Conservation (phyloP, 2,329 filamentous ascomycete species). For the Didymella segeticola region DNA sequence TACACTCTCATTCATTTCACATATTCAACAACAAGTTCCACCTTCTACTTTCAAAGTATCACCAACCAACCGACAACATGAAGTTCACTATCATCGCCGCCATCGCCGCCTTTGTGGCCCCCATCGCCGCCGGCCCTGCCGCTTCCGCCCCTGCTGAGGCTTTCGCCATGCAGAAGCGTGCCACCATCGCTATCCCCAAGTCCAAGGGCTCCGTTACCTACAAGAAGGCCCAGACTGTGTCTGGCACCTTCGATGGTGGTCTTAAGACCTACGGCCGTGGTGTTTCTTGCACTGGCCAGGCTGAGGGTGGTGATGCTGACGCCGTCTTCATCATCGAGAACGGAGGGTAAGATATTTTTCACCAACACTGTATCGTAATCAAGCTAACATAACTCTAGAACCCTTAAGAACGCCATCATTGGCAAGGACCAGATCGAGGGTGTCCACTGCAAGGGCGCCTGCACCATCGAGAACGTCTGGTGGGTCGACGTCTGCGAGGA, state of each 20-base stretch:
- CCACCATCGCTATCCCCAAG: conserved; percentile 37
- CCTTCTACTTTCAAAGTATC: conserved; percentile 22
- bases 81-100: conserved; percentile 40
- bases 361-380: too few relatives aligned
- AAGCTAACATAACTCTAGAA: too few relatives aligned
- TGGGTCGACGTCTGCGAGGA: conserved; percentile 54
- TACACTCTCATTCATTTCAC: conserved; percentile 27
- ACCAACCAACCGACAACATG: conserved; percentile 37
- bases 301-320: conserved; percentile 54
- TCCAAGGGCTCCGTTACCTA: conserved; percentile 44
- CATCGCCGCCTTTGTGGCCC: conserved; percentile 36
- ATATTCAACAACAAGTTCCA: conserved; percentile 25
- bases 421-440: conserved; percentile 56
- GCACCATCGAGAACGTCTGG: conserved; percentile 57
- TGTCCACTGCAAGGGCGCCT: conserved; percentile 59
- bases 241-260: conserved; percentile 42
- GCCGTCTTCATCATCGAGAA: conserved; percentile 62
- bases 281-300: conserved; percentile 50
- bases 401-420: conserved; percentile 63
- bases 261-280: conserved; percentile 46
- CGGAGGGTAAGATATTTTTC: too few relatives aligned
- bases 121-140: conserved; percentile 39
- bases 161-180: conserved; percentile 40
- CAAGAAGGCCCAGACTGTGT: conserved; percentile 31
- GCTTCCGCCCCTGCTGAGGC: conserved; percentile 29